Percentiles rank a stretch among this genome's conserved stretches.
Conservation (phyloP, 1,139 yeast species). For the Geotrichum australiense region DNA sequence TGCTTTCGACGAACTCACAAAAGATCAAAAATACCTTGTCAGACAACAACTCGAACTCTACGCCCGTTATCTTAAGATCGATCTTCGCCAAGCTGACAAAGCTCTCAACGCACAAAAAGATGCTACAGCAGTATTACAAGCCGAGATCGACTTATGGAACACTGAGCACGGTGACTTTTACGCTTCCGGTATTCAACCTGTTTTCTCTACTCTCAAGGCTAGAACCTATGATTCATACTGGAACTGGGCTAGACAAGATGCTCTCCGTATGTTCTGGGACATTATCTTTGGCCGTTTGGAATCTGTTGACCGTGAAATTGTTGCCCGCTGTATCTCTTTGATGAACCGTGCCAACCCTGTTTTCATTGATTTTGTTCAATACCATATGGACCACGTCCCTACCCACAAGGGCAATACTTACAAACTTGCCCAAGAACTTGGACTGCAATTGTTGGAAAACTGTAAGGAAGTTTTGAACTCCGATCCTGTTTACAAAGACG, state of each 20-base stretch:
- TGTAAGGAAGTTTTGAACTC: slow-evolving; percentile 78
- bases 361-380: slow-evolving; percentile 92
- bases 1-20: slow-evolving; percentile 88
- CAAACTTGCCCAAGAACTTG: slow-evolving; percentile 80
- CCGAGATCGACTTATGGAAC: slow-evolving; percentile 87
- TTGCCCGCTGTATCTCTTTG: slow-evolving; percentile 90
- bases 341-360: slow-evolving; percentile 97
- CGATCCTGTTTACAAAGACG: slow-evolving; percentile 93
- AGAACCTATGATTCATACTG: slow-evolving; percentile 96
- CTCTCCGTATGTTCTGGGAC: slow-evolving; percentile 87
- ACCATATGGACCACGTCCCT: slow-evolving; percentile 91
- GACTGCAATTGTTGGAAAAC: slow-evolving; percentile 90
- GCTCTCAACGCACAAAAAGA: slow-evolving; percentile 80
- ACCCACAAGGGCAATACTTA: slow-evolving; percentile 82
- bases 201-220: slow-evolving; percentile 86
- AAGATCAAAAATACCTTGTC: slow-evolving; percentile 83
- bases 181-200: slow-evolving; percentile 85
- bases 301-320: slow-evolving; percentile 91
- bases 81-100: slow-evolving; percentile 85
- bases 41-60: slow-evolving; percentile 92
- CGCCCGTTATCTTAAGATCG: slow-evolving; percentile 91
- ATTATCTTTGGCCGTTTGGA: slow-evolving; percentile 89
- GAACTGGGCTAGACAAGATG: slow-evolving; percentile 99
- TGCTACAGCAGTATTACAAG: slow-evolving; percentile 74
- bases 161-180: slow-evolving; percentile 94